Evolutionary conservation across 495 filamentous ascomycete genomes (phyloP).

Genomic region (Venustampulla echinocandica): DNA sequence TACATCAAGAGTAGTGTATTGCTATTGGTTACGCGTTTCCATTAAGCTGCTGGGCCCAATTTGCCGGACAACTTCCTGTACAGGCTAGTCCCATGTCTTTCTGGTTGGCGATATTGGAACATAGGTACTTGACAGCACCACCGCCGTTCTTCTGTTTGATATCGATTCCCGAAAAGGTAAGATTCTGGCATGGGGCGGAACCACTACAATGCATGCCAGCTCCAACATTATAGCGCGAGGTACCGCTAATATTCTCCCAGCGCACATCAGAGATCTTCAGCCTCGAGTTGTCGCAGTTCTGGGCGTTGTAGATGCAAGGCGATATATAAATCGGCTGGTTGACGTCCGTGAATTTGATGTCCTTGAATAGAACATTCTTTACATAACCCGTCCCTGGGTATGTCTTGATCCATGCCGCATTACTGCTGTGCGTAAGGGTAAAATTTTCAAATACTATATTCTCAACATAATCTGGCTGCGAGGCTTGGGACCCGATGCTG

Average conservation of each 20-base stretch:
- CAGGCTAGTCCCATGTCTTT: conserved; percentile 22
- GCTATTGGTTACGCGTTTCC: no score
- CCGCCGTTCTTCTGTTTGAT: conserved; percentile 37
- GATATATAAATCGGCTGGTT: conserved; percentile 51
- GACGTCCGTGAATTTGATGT: conserved; percentile 33
- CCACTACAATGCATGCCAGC: conserved; percentile 45
- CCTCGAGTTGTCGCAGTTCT: conserved; percentile 42
- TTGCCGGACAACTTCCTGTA: conserved; percentile 35
- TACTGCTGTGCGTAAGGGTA: conserved; percentile 26
- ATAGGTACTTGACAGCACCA: conserved; percentile 35
- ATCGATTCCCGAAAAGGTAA: conserved; percentile 42
- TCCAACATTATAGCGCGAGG: conserved; percentile 44
- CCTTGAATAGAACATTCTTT: conserved; percentile 23
- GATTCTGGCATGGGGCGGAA: conserved; percentile 37
- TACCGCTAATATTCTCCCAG: conserved; percentile 50
- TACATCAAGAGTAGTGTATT: no score
- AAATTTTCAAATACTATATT: conserved; percentile 28
- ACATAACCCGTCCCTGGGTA: conserved; percentile 33
- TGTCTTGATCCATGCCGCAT: conserved; percentile 36
- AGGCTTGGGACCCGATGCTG: conserved; percentile 33
- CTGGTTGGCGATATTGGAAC: conserved; percentile 36
- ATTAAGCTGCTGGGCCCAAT: conserved; percentile 36
- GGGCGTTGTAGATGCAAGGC: conserved; percentile 45
- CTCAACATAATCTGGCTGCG: conserved; percentile 31
- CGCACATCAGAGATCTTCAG: conserved; percentile 41